Evolutionary conservation across 805 yeast genomes (phyloP).

Genomic region (Clavispora phyllophila): DNA sequence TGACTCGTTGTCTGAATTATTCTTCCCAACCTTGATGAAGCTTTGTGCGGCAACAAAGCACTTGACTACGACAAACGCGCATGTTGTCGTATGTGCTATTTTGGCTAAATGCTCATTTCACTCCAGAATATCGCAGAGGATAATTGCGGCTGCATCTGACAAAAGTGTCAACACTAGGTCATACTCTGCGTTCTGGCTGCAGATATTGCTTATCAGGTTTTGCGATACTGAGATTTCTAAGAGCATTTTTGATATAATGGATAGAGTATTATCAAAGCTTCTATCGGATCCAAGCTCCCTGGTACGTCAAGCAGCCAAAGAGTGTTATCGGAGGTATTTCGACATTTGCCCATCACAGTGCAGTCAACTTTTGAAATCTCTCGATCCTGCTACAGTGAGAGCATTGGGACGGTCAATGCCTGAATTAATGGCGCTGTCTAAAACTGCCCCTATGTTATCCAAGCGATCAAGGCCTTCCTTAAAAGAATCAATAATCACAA

Average conservation of each 20-base stretch:
- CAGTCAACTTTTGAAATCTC: conserved; percentile 29
- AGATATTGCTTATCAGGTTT: conserved; percentile 29
- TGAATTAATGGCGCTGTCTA: not conserved
- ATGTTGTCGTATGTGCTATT: conserved; percentile 51
- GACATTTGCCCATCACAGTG: conserved; percentile 51
- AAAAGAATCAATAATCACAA: conserved; percentile 43
- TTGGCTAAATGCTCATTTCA: conserved; percentile 52
- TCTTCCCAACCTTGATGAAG: conserved; percentile 45
- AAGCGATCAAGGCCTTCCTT: conserved; percentile 41
- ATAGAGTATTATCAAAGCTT: conserved; percentile 51
- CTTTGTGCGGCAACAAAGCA: conserved; percentile 58
- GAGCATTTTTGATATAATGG: conserved; percentile 37
- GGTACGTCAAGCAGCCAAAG: conserved; percentile 72
- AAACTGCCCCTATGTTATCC: conserved; percentile 1
- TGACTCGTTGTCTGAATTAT: conserved; percentile 47
- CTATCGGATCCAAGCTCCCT: conserved; percentile 74
- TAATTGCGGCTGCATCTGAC: conserved; percentile 53
- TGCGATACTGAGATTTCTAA: not conserved
- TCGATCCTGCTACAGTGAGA: conserved; percentile 46
- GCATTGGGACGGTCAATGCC: conserved; percentile 63
- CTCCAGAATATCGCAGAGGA: conserved; percentile 45
- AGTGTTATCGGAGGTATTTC: conserved; percentile 66
- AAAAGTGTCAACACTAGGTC: conserved; percentile 68
- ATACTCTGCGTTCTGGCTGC: conserved; percentile 66
- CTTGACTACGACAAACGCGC: conserved; percentile 56